Evolutionary conservation across 2,329 filamentous ascomycete genomes (phyloP).

Genomic region (Xylaria arbuscula): DNA sequence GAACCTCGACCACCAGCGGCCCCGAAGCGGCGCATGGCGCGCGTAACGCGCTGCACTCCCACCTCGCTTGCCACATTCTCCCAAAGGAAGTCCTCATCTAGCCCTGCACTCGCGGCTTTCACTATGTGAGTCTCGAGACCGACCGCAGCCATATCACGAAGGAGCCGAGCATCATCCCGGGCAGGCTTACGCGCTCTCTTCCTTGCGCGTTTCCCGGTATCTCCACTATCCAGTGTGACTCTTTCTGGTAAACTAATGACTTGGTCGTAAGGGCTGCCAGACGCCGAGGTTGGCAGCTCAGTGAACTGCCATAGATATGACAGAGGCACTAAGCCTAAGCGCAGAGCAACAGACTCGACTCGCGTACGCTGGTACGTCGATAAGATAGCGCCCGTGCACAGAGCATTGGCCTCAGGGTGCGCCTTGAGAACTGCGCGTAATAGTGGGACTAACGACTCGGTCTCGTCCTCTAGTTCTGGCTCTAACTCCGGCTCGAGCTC

Average conservation of each 20-base stretch:
- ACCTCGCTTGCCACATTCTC: constrained; percentile 73
- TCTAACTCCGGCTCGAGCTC: constrained; percentile 36
- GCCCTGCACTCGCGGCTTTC: constrained; percentile 91
- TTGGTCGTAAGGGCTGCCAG: constrained; percentile 10
- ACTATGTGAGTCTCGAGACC: constrained; percentile 90
- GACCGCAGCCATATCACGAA: constrained; percentile 82
- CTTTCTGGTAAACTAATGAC: constrained; percentile 7
- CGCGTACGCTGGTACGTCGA: constrained; percentile 96
- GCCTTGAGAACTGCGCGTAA: constrained; percentile 72
- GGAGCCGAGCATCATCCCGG: constrained; percentile 65
- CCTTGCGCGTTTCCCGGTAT: constrained; percentile 6
- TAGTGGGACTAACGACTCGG: constrained; percentile 84
- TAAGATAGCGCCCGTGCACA: constrained; percentile 91
- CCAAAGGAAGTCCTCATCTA: constrained; percentile 86
- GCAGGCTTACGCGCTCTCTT: background rate
- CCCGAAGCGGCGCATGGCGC: constrained; percentile 72
- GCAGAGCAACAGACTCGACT: constrained; percentile 90
- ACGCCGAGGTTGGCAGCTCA: constrained; percentile 56
- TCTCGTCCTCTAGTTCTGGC: constrained; percentile 72
- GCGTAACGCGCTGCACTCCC: constrained; percentile 61
- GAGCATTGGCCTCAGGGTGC: constrained; percentile 85
- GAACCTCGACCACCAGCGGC: constrained; percentile 71
- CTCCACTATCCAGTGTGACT: constrained; percentile 49
- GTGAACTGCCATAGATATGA: constrained; percentile 96
- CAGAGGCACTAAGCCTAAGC: constrained; percentile 83